These are phyloP conservation scores for Neopestalotiopsis clavispora DNA, from an alignment of 2,329 filamentous ascomycete species.

Conservation along the genomic window DNA sequence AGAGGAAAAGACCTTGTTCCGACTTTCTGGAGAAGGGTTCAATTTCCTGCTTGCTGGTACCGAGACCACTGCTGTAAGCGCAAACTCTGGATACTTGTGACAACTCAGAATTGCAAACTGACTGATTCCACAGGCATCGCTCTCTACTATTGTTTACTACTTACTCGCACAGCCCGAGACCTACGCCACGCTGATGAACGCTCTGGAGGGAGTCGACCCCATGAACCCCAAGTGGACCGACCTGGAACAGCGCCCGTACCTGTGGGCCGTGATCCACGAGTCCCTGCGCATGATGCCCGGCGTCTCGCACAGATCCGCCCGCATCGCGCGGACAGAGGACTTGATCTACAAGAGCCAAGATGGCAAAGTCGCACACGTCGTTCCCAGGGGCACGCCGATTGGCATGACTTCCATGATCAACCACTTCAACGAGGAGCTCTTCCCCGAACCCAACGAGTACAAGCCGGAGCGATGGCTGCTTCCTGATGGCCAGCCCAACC, in stretches of 20 bases:
- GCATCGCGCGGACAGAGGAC: slow-evolving; percentile 25
- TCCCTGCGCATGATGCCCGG: slow-evolving; percentile 28
- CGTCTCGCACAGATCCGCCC: slow-evolving; percentile 19
- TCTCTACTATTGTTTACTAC: slow-evolving; percentile 15
- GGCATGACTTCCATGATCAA: slow-evolving; percentile 25
- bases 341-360: slow-evolving; percentile 23
- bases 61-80: slow-evolving; percentile 40
- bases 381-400: slow-evolving; percentile 27
- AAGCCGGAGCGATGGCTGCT: slow-evolving; percentile 30
- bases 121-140: neutral
- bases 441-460: slow-evolving; percentile 27
- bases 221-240: slow-evolving; percentile 23
- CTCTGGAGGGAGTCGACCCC: slow-evolving; percentile 32
- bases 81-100: slow-evolving; percentile 3
- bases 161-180: slow-evolving; percentile 37
- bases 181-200: slow-evolving; percentile 34
- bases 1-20: slow-evolving; percentile 38
- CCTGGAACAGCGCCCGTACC: slow-evolving; percentile 29
- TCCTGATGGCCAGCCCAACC: neutral
- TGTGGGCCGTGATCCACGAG: slow-evolving; percentile 27
- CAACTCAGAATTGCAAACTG: neutral
- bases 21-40: slow-evolving; percentile 44
- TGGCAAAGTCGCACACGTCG: slow-evolving; percentile 21
- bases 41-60: slow-evolving; percentile 44
- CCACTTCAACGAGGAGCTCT: slow-evolving; percentile 27